Evolutionary conservation across 73 alveolate species (phyloP).

Genomic region (Uronychia binucleata): DNA sequence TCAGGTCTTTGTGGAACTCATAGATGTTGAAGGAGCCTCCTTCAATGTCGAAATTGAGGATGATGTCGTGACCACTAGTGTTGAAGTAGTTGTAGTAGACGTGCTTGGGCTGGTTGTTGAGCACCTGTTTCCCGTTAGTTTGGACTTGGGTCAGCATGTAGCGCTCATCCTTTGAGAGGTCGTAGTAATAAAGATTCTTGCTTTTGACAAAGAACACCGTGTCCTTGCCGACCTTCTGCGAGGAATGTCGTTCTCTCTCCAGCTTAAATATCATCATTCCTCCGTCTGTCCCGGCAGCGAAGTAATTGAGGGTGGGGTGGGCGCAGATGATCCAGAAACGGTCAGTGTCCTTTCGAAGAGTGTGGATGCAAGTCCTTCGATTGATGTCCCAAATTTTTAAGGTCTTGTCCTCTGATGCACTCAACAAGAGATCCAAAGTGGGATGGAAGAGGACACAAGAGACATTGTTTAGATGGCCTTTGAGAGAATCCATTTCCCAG

Average conservation of each 20-base stretch:
- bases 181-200: slow-evolving; percentile 40
- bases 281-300: slow-evolving; percentile 96
- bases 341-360: slow-evolving; percentile 90
- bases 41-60: slow-evolving; percentile 59
- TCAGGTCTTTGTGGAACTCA: slow-evolving; percentile 38
- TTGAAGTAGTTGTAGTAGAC: slow-evolving; percentile 59
- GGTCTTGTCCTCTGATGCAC: slow-evolving; percentile 93
- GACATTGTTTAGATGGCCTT: slow-evolving; percentile 97
- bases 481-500: slow-evolving; percentile 95
- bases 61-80: slow-evolving; percentile 14
- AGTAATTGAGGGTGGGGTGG: slow-evolving; percentile 84
- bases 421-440: slow-evolving; percentile 77
- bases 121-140: slow-evolving; percentile 50
- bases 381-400: slow-evolving; percentile 96
- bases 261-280: slow-evolving; percentile 95
- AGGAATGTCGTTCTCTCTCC: slow-evolving; percentile 81
- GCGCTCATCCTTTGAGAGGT: slow-evolving; percentile 23
- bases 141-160: slow-evolving; percentile 20
- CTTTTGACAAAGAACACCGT: slow-evolving; percentile 61
- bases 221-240: slow-evolving; percentile 58
- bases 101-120: slow-evolving; percentile 52
- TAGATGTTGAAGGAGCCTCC: slow-evolving; percentile 52
- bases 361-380: slow-evolving; percentile 80
- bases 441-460: slow-evolving; percentile 94
- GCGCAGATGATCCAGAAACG: slow-evolving; percentile 96